Base-by-base conservation (phyloP, 805 yeast genomes). In the Candida awuae region DNA sequence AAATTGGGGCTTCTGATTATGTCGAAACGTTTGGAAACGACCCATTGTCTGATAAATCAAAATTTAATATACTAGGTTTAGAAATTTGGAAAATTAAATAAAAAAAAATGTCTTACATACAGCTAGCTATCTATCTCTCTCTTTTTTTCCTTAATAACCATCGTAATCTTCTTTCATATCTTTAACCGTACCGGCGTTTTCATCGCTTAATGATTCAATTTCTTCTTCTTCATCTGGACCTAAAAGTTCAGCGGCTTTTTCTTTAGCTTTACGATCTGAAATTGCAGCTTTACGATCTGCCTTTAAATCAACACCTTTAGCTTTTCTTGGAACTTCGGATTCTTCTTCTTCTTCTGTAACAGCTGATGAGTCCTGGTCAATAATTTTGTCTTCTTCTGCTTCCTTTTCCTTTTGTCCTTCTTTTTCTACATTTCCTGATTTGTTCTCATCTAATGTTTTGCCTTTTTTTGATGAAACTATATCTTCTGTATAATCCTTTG, bases 1-100 rank as follows among this genome's bases (percentile, higher is more conserved):
- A 71, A 40, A 70, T 70, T 38, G 98, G 97, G 3, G 88, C 86
- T 1, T 77, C 88, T 21, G 79, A 77, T 52, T 70, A 76, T 2
- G 82, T 90, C 37, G 75, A 76, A 20, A 92, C 97, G 0, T 90
- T 85, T 65, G 96, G 95, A 0, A 90, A 92, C 58, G 97, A 86
- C 42, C 76, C 80, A 2, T 64, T 90, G 42, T 51, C 58, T 41
- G 43, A 38, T 25, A 44, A 53, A 8, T 77, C 74, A 3, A 83
- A 77, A 53, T 92, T 92, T 58, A 72, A 70, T 38, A 77, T 90
- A 4, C 61, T 81, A 29, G 88, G 83, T 1, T 61, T 90, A 29
- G 97, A 88, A 55, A 70, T 90, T 0, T 88, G 97, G 97, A 71
- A 80, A 44, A 72, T 87, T 6, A 81, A 25, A 9, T 25, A 25